phyloP scores from a whole-genome alignment of 2,329 filamentous ascomycete genomes.

The Fusarium sp. region DNA sequence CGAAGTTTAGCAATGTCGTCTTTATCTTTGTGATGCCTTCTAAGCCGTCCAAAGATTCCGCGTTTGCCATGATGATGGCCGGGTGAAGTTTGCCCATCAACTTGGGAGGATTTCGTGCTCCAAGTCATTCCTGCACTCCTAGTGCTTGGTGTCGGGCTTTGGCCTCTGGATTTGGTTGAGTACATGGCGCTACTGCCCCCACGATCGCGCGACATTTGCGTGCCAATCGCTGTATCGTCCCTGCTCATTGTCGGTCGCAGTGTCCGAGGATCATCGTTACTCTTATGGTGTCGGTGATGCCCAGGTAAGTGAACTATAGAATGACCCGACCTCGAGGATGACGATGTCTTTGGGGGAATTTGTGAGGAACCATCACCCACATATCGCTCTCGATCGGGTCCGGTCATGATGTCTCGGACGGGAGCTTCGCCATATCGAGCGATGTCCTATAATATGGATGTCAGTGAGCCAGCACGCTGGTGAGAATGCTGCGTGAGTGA shows the following conservation, averaged over 20 bases:
- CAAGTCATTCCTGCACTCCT: conserved; percentile 62
- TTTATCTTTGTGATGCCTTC: conserved; percentile 65
- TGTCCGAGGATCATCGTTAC: conserved; percentile 71
- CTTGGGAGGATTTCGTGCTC: conserved; percentile 58
- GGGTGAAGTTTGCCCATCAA: conserved; percentile 68
- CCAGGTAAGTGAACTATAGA: conserved; percentile 72
- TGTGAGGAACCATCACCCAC: conserved; percentile 58
- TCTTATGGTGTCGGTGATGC: conserved; percentile 75
- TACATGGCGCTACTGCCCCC: conserved; percentile 61
- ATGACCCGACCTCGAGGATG: conserved; percentile 67
- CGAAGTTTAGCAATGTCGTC: conserved; percentile 53
- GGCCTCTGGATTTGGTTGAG: conserved; percentile 67
- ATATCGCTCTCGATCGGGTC: conserved; percentile 75
- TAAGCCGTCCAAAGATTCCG: conserved; percentile 60
- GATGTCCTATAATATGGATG: conserved; percentile 66
- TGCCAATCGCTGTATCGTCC: conserved; percentile 69
- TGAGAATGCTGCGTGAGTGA: neutral
- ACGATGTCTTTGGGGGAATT: conserved; percentile 68
- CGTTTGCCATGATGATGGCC: conserved; percentile 62
- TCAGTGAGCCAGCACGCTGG: conserved; percentile 35
- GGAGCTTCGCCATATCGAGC: conserved; percentile 81
- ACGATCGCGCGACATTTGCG: conserved; percentile 58
- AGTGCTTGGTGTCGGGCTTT: conserved; percentile 83
- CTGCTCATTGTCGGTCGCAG: conserved; percentile 78
- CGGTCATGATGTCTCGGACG: conserved; percentile 74